Percentiles rank a stretch among this genome's conserved stretches.
phyloP scores from a whole-genome alignment of 1,139 yeast genomes.

The Diutina scorzettiae region DNA sequence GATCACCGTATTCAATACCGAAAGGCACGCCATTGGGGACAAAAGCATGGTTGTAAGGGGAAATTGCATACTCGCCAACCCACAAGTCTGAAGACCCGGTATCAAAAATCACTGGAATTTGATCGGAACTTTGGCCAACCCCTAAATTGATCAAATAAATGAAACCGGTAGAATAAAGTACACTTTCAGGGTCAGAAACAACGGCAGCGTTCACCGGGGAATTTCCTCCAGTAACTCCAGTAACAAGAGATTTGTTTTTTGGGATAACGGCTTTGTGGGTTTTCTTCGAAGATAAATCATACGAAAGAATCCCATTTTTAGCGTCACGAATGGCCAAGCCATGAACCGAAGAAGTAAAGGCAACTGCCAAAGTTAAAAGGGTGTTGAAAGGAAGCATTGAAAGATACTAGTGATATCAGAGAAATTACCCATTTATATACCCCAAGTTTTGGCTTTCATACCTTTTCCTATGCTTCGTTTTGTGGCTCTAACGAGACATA shows the following conservation, averaged over 20 bases:
- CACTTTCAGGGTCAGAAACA: neutral
- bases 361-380: neutral
- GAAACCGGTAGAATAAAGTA: neutral
- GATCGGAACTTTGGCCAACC: conserved; percentile 7
- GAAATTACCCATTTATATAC: no score
- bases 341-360: neutral
- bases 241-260: neutral
- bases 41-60: neutral
- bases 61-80: conserved; percentile 6
- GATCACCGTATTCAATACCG: conserved; percentile 8
- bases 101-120: conserved; percentile 8
- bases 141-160: neutral
- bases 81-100: conserved; percentile 10
- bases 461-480: no score
- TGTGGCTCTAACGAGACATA: no score
- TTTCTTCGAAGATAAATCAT: neutral
- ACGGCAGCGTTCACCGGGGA: no score
- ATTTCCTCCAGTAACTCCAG: no score
- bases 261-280: neutral
- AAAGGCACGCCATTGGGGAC: conserved; percentile 7
- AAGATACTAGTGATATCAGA: no score
- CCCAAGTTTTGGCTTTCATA: no score
- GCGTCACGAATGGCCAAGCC: neutral
- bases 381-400: neutral
- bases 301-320: neutral